Evolutionary conservation across 73 alveolate genomes (phyloP), one percentile per base, ranked within the genome.

Genomic region (Urostyla sp.): DNA sequence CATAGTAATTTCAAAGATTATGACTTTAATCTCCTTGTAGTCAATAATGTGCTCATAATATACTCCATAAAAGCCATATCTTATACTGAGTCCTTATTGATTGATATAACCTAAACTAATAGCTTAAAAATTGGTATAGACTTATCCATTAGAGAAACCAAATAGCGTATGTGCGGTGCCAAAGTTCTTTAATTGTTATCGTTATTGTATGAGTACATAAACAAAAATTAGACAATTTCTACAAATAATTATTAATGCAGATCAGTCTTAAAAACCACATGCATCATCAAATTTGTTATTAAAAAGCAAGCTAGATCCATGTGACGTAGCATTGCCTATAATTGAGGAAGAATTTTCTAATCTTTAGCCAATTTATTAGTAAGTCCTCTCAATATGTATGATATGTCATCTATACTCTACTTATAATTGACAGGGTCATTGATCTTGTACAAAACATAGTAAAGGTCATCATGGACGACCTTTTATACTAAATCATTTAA

Each of bases 271-370:
- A 16, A 84, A 37, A 44, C 55, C 20, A 83, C 24, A 6, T 83
- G 21, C 52, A 74, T 84, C 79, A 84, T 73, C 58, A 73, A 24
- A 0, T 45, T 28, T 16, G 8, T 46, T 5, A 84, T 18, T 7
- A 84, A 8, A 1, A 51, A 54, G 8, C 50, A n/a, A 40, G 75
- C 75, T 27, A 84, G 61, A 21, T 74, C 84, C 26, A 74, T 15
- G 23, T 84, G 92, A 21, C 92, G 32, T 11, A 75, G 78, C 67
- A 84, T 60, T 35, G 56, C 73, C 58, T 83, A 55, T 51, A 35
- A 35, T 57, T 83, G 72, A 23, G 16, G n/a, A 27, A 72, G 13
- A 37, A 69, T 51, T 23, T 3, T 4, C 34, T 27, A 7, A 6
- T 73, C 48, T 16, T 10, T 5, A 23, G 49, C 31, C 52, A 69